Conservation (phyloP, 1,284 basidiomycete species). For the Golubevia pallescens region DNA sequence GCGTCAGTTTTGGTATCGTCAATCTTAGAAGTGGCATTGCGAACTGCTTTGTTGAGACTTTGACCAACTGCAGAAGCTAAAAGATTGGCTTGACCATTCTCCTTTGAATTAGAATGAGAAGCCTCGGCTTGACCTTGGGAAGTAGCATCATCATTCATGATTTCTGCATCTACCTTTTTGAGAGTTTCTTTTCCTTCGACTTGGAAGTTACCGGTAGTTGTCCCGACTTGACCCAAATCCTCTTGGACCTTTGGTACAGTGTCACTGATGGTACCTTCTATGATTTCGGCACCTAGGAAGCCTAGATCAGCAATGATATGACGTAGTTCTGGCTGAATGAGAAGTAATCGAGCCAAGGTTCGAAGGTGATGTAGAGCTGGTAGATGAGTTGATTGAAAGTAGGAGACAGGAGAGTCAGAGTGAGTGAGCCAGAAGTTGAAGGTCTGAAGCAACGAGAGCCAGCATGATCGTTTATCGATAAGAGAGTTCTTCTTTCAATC, state of each 20-base stretch:
- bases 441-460: no score
- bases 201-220: conserved; percentile 9
- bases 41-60: not conserved
- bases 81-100: not conserved
- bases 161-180: not conserved
- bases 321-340: conserved; percentile 23
- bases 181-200: not conserved
- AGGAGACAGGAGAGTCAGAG: conserved; percentile 1
- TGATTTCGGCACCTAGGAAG: conserved; percentile 13
- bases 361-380: conserved; percentile 13
- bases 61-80: not conserved
- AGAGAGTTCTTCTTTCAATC: not conserved
- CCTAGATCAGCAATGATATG: conserved; percentile 16
- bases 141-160: not conserved
- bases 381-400: not conserved
- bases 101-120: not conserved
- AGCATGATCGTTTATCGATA: no score
- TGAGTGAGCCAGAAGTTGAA: no score
- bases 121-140: not conserved
- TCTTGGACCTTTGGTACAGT: conserved; percentile 14
- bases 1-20: not conserved
- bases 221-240: conserved; percentile 14
- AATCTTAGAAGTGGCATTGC: not conserved
- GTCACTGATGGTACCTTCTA: conserved; percentile 11
- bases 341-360: conserved; percentile 10